These are phyloP conservation scores for Metschnikowia picachoensis DNA, from an alignment of 805 yeast species.

Conservation along the genomic window DNA sequence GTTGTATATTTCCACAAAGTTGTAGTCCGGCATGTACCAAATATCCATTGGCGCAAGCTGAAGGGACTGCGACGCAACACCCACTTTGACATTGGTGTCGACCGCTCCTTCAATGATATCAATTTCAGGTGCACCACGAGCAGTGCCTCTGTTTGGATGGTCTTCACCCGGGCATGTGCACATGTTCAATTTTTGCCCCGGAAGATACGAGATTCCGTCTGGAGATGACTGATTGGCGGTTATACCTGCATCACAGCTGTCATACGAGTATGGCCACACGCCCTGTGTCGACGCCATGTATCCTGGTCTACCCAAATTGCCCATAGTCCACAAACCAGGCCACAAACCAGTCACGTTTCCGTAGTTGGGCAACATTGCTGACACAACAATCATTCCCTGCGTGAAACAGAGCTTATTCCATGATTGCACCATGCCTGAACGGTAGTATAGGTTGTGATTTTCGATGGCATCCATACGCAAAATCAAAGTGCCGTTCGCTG, in stretches of 20 bases:
- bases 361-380: slow-evolving; percentile 30
- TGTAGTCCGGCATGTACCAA: slow-evolving; percentile 41
- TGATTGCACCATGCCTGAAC: slow-evolving; percentile 39
- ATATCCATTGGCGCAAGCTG: slow-evolving; percentile 44
- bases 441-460: slow-evolving; percentile 33
- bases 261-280: slow-evolving; percentile 39
- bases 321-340: slow-evolving; percentile 41
- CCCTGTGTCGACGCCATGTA: slow-evolving; percentile 35
- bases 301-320: slow-evolving; percentile 37
- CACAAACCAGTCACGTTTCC: slow-evolving; percentile 32
- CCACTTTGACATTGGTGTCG: slow-evolving; percentile 15
- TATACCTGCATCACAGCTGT: slow-evolving; percentile 35
- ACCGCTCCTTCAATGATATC: slow-evolving; percentile 24
- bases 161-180: slow-evolving; percentile 36
- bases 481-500: slow-evolving; percentile 35
- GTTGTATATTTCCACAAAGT: slow-evolving; percentile 28
- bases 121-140: slow-evolving; percentile 37
- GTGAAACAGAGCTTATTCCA: slow-evolving; percentile 40
- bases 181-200: slow-evolving; percentile 32
- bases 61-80: slow-evolving; percentile 34
- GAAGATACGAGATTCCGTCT: slow-evolving; percentile 37
- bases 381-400: slow-evolving; percentile 28
- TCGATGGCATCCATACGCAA: slow-evolving; percentile 37
- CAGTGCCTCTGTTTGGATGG: slow-evolving; percentile 36
- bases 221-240: slow-evolving; percentile 38